Base-by-base conservation (phyloP, 306 rosid genomes). In the Medicago lupulina region DNA sequence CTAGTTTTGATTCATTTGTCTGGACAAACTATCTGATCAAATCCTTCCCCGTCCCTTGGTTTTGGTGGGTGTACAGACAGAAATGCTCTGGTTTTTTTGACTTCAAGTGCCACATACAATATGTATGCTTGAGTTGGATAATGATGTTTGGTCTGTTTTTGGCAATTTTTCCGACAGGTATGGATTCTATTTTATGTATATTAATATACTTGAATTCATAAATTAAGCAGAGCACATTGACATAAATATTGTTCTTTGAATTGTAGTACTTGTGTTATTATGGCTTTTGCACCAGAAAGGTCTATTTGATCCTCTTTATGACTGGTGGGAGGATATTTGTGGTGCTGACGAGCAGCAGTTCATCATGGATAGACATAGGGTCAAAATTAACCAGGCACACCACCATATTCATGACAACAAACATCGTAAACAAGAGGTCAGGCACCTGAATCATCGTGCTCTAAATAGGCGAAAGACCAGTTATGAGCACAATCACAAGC, bases 271-370 rank as follows among this genome's bases (percentile, higher is more conserved):
- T 78, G 89, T 95, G 76, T 57, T 92, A 6, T 75, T 95, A 67
- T 95, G 98, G 96, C 85, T 95, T 78, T 80, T 92, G 77, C 96
- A 89, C 70, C 85, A 85, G 75, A 90, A 92, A 76, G 97, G 99
- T 44, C 78, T 95, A 53, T 95, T 95, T 75, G 97, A 95, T 88
- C 97, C 97, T 69, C 39, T 92, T 36, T 92, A 90, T 74, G 96
- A 95, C 46, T 92, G 97, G 89, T 95, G 91, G 87, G 98, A 89
- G 65, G 93, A 90, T 84, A 87, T 41, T 65, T 87, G 73, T 77
- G 81, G 85, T 28, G 76, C 53, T 67, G 83, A 84, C 43, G 67
- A 80, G 16, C 77, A 80, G 12, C 79, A 70, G 73, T 81, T 67
- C 47, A 21, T 51, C 47, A 54, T 79, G 73, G 78, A 76, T 16